Percentiles rank a stretch among this genome's conserved stretches.
Evolutionary conservation across 495 filamentous ascomycete genomes (phyloP).

Genomic region (Penicillium lagena): DNA sequence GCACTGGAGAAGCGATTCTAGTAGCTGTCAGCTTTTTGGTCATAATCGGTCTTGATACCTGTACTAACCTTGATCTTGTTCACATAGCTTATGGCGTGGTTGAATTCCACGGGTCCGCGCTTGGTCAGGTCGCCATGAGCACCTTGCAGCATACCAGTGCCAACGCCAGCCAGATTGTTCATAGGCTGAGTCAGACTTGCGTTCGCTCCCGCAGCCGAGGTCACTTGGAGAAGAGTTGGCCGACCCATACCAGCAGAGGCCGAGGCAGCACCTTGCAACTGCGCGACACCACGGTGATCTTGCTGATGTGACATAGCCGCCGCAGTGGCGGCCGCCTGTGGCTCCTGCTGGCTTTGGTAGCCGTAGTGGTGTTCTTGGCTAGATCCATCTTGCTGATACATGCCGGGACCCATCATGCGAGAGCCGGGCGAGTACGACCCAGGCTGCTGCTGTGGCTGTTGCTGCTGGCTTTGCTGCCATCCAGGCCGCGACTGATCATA

Average conservation of each 20-base stretch:
- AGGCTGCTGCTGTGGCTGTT: constrained; percentile 49
- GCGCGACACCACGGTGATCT: constrained; percentile 75
- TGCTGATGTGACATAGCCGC: constrained; percentile 58
- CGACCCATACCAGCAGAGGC: constrained; percentile 45
- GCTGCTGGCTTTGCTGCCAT: constrained; percentile 39
- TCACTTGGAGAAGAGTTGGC: constrained; percentile 34
- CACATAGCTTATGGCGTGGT: constrained; percentile 98
- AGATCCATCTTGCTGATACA: constrained; percentile 34
- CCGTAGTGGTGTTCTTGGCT: constrained; percentile 39
- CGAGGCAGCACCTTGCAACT: constrained; percentile 69
- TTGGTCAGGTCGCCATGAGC: constrained; percentile 66
- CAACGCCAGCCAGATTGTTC: constrained; percentile 39
- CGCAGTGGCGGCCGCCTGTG: constrained; percentile 33
- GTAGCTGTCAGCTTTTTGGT: neutral
- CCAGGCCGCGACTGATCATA: constrained; percentile 43
- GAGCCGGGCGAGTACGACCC: constrained; percentile 41
- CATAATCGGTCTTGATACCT: too few relatives aligned
- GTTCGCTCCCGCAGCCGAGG: constrained; percentile 39
- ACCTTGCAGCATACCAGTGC: constrained; percentile 40
- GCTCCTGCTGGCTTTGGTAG: constrained; percentile 41
- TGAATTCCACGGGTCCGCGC: constrained; percentile 95
- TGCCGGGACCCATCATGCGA: constrained; percentile 32
- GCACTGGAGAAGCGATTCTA: constrained; percentile 89
- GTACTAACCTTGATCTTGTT: constrained; percentile 94
- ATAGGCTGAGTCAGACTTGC: constrained; percentile 42